Percentiles rank a stretch among this genome's conserved stretches.
Conservation (phyloP, 371 early-diverging fungal genomes). For the Mucor piriformis region DNA sequence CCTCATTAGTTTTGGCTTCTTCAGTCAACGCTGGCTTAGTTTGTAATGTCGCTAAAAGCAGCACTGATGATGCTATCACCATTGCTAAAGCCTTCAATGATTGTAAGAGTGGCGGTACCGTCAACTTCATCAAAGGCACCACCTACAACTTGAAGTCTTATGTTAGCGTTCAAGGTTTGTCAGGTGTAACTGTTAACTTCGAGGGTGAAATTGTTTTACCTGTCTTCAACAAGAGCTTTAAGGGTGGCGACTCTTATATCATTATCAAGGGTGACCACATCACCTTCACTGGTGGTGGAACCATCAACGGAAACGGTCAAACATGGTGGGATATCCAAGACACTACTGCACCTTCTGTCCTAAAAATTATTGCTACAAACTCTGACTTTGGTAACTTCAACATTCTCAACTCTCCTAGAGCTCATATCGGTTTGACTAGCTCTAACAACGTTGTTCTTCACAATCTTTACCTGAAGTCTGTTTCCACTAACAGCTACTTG, state of each 20-base stretch:
- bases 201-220: slow-evolving; percentile 30
- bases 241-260: no score
- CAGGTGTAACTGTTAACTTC: slow-evolving; percentile 30
- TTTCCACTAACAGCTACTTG: no score
- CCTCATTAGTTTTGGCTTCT: no score
- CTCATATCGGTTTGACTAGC: slow-evolving; percentile 35
- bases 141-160: slow-evolving; percentile 31
- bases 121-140: slow-evolving; percentile 28
- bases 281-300: slow-evolving; percentile 22
- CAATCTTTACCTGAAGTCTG: no score
- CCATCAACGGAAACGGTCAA: slow-evolving; percentile 35
- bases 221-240: no score
- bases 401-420: slow-evolving; percentile 34
- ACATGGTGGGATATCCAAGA: slow-evolving; percentile 36
- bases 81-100: no score
- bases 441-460: slow-evolving; percentile 24
- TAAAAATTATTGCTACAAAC: slow-evolving; percentile 31
- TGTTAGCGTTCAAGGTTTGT: slow-evolving; percentile 20
- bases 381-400: slow-evolving; percentile 35
- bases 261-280: slow-evolving; percentile 32
- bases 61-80: no score
- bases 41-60: no score
- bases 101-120: slow-evolving; percentile 39
- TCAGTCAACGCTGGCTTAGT: no score
- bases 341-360: slow-evolving; percentile 34